These are phyloP conservation scores for Teratosphaeria pseudoeucalypti DNA, from an alignment of 2,329 filamentous ascomycete species.

Conservation along the genomic window DNA sequence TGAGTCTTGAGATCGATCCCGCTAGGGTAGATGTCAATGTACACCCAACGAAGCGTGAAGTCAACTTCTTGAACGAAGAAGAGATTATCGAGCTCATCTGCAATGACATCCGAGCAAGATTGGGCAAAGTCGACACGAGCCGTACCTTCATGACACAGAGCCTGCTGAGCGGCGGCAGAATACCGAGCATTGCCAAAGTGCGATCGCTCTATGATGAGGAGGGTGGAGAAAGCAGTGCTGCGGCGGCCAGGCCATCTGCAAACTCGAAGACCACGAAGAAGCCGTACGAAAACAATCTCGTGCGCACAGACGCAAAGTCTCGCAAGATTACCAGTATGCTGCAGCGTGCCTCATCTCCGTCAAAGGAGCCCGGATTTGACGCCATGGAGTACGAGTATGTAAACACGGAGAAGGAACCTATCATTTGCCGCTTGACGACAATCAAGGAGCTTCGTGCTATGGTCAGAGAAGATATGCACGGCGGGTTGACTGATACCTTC, in stretches of 20 bases:
- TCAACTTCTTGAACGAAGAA: constrained; percentile 95
- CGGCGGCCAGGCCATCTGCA: constrained; percentile 18
- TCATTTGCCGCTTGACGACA: constrained; percentile 66
- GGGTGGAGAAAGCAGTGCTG: constrained; percentile 15
- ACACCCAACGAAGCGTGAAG: constrained; percentile 91
- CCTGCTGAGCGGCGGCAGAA: constrained; percentile 57
- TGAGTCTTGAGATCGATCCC: constrained; percentile 87
- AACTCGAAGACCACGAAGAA: constrained; percentile 31
- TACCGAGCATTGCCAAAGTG: constrained; percentile 36
- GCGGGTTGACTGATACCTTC: constrained; percentile 76
- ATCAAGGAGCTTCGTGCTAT: constrained; percentile 72
- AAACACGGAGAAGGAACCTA: constrained; percentile 56
- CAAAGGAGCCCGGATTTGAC: constrained; percentile 28
- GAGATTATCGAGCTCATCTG: constrained; percentile 86
- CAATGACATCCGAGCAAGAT: constrained; percentile 62
- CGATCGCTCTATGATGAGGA: constrained; percentile 20
- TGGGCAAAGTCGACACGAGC: constrained; percentile 84
- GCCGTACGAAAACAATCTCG: constrained; percentile 74
- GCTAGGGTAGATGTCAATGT: constrained; percentile 92
- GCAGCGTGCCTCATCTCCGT: constrained; percentile 30
- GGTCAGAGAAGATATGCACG: constrained; percentile 74
- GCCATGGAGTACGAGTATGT: constrained; percentile 54
- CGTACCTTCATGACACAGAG: constrained; percentile 92
- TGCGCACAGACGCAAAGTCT: constrained; percentile 77
- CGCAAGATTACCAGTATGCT: constrained; percentile 98